Evolutionary conservation across 768 basidiomycete genomes (phyloP), one percentile per base, ranked within the genome.

Genomic region (Sporobolomyces roseus): DNA sequence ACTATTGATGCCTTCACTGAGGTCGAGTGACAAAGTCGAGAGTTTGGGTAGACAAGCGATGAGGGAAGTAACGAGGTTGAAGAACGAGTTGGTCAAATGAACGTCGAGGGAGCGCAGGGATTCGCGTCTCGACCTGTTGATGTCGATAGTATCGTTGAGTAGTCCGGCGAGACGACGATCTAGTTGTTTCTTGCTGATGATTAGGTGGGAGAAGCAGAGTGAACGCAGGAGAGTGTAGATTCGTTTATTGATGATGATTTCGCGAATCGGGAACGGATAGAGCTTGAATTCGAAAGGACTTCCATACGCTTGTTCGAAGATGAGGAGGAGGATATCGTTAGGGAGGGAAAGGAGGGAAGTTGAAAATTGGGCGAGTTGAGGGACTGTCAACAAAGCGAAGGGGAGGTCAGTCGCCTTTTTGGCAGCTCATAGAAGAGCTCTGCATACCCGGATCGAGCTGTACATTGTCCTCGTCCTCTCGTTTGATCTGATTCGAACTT

Each of bases 161-260:
- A 50, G 49, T 25, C 17, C 49, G 5, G 49, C 5, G 17, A 50
- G 49, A 7, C 49, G 49, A 12, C 5, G 49, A 27, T 50, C 49
- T 23, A 50, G 49, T 21, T 50, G 49, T 10, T 5, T 10, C 7
- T 25, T 10, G 10, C 10, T 50, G 49, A 50, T 29, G 5, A 8
- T 5, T 8, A 50, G 49, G 8, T 25, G 49, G 27, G 49, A 50
- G 25, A 27, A 27, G n/a, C 49, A 50, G 25, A 50, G 17, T 7
- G 49, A 25, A 5, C 49, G 49, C 9, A 21, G 10, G 49, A 50
- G 49, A 50, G n/a, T 10, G 49, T 7, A 25, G 17, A 50, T 50
- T 50, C 49, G 49, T 50, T 50, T 50, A 29, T 50, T 50, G 49
- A 50, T 29, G 7, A 50, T 7, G 25, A 50, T 50, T n/a, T n/a